Evolutionary conservation across 345 rosid genomes (phyloP).

Genomic region (Anastatica hierochuntica): DNA sequence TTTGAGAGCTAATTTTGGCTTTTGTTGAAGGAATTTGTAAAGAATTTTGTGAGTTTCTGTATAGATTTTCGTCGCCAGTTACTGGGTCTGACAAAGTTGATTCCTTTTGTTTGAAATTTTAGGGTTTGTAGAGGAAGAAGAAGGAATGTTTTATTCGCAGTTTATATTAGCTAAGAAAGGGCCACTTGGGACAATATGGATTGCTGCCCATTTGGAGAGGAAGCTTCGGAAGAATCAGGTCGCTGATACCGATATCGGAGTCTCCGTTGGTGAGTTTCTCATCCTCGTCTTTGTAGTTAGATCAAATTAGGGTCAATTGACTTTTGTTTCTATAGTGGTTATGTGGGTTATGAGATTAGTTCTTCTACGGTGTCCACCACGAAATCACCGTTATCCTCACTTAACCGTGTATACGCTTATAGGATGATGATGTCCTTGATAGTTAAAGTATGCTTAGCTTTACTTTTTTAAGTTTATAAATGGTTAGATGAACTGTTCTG

Average conservation of each 20-base stretch:
- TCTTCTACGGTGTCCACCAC: too few relatives aligned
- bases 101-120: constrained; percentile 21
- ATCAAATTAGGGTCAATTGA: neutral
- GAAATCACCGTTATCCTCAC: neutral
- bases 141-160: constrained; percentile 94
- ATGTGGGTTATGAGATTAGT: neutral
- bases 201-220: constrained; percentile 98
- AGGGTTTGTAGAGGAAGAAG: constrained; percentile 22
- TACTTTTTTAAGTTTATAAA: too few relatives aligned
- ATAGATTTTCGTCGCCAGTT: neutral
- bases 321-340: neutral
- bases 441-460: too few relatives aligned
- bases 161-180: constrained; percentile 99
- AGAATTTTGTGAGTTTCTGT: neutral
- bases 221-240: constrained; percentile 99
- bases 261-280: constrained; percentile 78
- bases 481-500: neutral
- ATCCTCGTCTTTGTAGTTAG: neutral
- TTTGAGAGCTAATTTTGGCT: neutral
- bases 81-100: constrained; percentile 3
- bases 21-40: neutral
- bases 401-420: neutral
- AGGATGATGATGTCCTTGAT: too few relatives aligned
- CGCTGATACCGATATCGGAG: constrained; percentile 97
- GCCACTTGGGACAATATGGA: constrained; percentile 99